Conservation (phyloP, 2,329 filamentous ascomycete genomes). For the Bipolaris sorokiniana region DNA sequence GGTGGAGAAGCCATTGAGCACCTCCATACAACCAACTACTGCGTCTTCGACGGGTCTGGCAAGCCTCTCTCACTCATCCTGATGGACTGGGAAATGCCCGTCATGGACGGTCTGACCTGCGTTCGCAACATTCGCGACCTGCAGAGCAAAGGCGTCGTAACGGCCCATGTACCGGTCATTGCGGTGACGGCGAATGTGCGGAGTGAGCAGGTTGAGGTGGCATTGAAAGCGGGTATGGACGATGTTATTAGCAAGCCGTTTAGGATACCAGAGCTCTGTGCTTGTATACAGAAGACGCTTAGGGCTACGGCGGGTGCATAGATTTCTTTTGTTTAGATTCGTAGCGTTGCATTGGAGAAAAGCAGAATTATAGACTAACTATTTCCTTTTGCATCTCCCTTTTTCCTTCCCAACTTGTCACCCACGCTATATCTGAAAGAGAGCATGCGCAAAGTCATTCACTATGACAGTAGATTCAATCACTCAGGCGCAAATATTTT, state of each 20-base stretch:
- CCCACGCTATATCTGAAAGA: too few species aligned
- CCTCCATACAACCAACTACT: slow-evolving; percentile 35
- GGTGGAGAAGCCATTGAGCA: slow-evolving; percentile 49
- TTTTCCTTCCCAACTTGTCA: too few species aligned
- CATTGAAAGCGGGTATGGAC: slow-evolving; percentile 44
- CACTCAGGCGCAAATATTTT: too few species aligned
- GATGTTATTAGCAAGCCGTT: slow-evolving; percentile 79
- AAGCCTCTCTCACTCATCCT: slow-evolving; percentile 33
- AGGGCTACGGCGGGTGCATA: slow-evolving; percentile 2
- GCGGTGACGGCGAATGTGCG: slow-evolving; percentile 47
- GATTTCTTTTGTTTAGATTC: neutral
- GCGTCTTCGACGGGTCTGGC: slow-evolving; percentile 16
- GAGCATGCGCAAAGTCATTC: too few species aligned
- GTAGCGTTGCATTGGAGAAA: neutral
- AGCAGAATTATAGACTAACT: neutral
- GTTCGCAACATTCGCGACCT: slow-evolving; percentile 36
- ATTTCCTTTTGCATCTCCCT: too few species aligned
- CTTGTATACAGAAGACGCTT: slow-evolving; percentile 29
- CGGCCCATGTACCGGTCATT: slow-evolving; percentile 39
- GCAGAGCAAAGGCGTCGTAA: slow-evolving; percentile 27
- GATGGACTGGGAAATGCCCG: slow-evolving; percentile 45
- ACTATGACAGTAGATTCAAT: too few species aligned
- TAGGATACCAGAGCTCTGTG: slow-evolving; percentile 36
- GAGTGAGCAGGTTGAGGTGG: slow-evolving; percentile 38
- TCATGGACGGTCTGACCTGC: slow-evolving; percentile 41